Evolutionary conservation across 2,329 filamentous ascomycete species (phyloP).

Genomic region (Beauveria bassiana): DNA sequence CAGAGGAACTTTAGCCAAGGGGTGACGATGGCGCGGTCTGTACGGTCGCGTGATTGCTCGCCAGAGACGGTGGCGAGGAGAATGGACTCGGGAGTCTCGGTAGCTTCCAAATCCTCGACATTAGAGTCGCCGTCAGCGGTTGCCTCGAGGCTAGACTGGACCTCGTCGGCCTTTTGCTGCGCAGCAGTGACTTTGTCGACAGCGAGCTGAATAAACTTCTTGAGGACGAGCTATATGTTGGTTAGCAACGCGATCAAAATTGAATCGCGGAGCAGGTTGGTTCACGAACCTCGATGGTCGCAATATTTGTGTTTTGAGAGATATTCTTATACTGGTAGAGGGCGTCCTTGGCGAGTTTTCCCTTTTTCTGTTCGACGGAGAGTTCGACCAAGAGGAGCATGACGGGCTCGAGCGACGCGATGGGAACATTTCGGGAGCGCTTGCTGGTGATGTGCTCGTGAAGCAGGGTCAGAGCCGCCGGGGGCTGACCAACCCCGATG

Average conservation of each 20-base stretch:
- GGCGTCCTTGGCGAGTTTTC: conserved; percentile 96
- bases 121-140: conserved; percentile 51
- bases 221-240: conserved; percentile 66
- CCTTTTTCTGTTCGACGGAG: conserved; percentile 94
- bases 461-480: conserved; percentile 85
- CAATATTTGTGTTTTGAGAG: conserved; percentile 96
- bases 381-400: conserved; percentile 97
- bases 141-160: conserved; percentile 80
- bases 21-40: conserved; percentile 94
- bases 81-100: conserved; percentile 96
- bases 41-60: conserved; percentile 94
- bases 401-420: conserved; percentile 91
- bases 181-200: conserved; percentile 94
- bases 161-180: conserved; percentile 91
- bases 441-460: conserved; percentile 99
- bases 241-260: conserved; percentile 12
- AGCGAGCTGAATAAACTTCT: conserved; percentile 95
- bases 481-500: conserved; percentile 90
- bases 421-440: conserved; percentile 93
- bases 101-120: conserved; percentile 92
- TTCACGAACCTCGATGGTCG: conserved; percentile 76
- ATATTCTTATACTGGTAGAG: conserved; percentile 99
- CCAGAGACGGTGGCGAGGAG: conserved; percentile 95
- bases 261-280: background rate
- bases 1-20: conserved; percentile 99